Percentiles rank a stretch among this genome's conserved stretches.
Evolutionary conservation across 2,329 filamentous ascomycete species (phyloP).

Genomic region (Coniochaeta sp.): DNA sequence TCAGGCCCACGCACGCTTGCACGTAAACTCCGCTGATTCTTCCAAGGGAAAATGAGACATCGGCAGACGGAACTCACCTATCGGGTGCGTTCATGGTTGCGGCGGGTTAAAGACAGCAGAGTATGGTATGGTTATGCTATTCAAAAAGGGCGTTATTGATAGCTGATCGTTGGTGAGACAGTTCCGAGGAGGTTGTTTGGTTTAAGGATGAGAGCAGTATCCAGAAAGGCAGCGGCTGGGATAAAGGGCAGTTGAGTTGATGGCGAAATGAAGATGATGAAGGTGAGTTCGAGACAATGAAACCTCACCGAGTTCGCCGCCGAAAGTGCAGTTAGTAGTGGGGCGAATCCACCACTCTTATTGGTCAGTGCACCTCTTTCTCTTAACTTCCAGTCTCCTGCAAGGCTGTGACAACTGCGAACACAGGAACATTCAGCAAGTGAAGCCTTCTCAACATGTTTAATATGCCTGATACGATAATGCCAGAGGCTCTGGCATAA

Average conservation of each 20-base stretch:
- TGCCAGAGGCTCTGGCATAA: no score
- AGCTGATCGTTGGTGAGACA: neutral
- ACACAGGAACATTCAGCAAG: no score
- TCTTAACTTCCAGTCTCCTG: neutral
- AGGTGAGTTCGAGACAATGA: no score
- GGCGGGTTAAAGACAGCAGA: neutral
- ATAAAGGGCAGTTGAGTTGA: no score
- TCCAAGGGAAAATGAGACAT: neutral
- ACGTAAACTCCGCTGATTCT: neutral
- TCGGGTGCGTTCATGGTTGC: slow-evolving; percentile 49
- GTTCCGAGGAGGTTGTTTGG: neutral
- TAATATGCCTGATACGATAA: no score
- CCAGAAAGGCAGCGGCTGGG: neutral
- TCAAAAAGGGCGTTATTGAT: neutral
- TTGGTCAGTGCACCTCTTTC: neutral
- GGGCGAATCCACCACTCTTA: neutral
- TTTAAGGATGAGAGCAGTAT: neutral
- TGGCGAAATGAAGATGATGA: no score
- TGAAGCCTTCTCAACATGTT: no score
- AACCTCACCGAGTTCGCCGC: neutral
- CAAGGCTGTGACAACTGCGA: neutral
- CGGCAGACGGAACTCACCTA: slow-evolving; percentile 33
- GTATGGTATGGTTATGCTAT: neutral
- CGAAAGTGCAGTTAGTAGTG: neutral
- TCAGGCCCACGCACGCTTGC: neutral